These are phyloP conservation scores for Starmera pachycereana DNA, from an alignment of 805 yeast genomes.

Conservation along the genomic window DNA sequence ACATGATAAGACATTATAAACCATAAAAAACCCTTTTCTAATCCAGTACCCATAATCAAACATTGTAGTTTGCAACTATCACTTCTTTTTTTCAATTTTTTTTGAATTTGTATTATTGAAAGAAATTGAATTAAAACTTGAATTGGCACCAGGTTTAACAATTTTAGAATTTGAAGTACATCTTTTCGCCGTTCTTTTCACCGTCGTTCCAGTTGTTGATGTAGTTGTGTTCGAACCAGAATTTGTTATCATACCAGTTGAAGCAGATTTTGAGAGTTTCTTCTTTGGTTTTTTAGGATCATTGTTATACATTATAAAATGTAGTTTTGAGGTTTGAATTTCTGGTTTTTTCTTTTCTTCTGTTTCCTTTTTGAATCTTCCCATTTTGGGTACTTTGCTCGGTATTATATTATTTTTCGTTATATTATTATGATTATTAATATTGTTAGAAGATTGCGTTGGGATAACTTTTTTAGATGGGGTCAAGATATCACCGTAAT, in stretches of 20 bases:
- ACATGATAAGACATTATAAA: too few species aligned
- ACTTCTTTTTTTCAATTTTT: too few species aligned
- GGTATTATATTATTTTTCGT: neutral
- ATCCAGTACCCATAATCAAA: too few species aligned
- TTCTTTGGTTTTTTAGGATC: constrained; percentile 8
- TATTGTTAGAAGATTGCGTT: neutral
- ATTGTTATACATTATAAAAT: constrained; percentile 20
- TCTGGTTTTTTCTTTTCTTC: neutral
- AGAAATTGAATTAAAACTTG: too few species aligned
- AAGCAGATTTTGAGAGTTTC: constrained; percentile 13
- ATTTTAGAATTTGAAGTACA: too few species aligned
- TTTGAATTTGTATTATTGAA: too few species aligned
- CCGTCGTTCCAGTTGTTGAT: constrained; percentile 10
- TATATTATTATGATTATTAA: neutral
- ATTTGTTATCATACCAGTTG: constrained; percentile 2
- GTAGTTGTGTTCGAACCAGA: constrained; percentile 1
- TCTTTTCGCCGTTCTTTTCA: constrained; percentile 10
- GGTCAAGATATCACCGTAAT: too few species aligned
- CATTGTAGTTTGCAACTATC: too few species aligned
- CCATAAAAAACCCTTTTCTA: too few species aligned
- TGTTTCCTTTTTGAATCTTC: constrained; percentile 15
- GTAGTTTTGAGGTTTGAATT: constrained; percentile 15
- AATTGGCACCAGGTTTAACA: too few species aligned
- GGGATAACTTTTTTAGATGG: too few species aligned
- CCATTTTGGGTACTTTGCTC: constrained; percentile 16